Conservation (phyloP, 1,284 basidiomycete genomes). For the Tetrapyrgos nigripes region DNA sequence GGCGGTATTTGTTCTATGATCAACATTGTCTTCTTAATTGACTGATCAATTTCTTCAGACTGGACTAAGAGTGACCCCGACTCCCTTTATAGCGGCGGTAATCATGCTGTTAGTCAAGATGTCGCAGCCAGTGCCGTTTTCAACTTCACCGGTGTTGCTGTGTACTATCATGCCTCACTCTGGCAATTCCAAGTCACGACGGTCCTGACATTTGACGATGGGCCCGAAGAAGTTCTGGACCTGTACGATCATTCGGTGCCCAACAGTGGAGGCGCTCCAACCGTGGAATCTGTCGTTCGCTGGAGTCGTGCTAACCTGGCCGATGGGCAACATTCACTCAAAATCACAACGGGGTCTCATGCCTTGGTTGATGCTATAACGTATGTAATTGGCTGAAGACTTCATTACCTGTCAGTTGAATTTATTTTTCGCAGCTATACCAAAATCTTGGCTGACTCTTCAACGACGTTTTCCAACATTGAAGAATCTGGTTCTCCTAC, state of each 20-base stretch:
- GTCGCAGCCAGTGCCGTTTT: conserved; percentile 1
- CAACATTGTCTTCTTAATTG: no score
- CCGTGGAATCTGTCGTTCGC: not conserved
- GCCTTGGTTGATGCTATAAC: not conserved
- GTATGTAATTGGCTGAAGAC: no score
- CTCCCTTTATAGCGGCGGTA: not conserved
- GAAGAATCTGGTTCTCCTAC: no score
- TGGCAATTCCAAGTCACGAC: conserved; percentile 5
- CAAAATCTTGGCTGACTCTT: no score
- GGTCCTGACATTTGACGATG: not conserved
- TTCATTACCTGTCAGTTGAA: no score
- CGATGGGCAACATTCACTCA: not conserved
- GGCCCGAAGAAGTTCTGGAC: not conserved
- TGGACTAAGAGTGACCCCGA: not conserved
- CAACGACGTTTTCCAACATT: no score
- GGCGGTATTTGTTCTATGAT: no score
- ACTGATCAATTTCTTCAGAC: not conserved
- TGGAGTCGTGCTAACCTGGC: not conserved
- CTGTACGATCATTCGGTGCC: not conserved
- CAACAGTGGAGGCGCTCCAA: not conserved
- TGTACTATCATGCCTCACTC: conserved; percentile 1
- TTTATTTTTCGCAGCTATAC: no score
- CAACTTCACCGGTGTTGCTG: not conserved
- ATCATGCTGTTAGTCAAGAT: not conserved
- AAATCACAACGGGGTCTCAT: not conserved